phyloP scores from a whole-genome alignment of 176 grass and related monocot species.

The Phragmites australis region DNA sequence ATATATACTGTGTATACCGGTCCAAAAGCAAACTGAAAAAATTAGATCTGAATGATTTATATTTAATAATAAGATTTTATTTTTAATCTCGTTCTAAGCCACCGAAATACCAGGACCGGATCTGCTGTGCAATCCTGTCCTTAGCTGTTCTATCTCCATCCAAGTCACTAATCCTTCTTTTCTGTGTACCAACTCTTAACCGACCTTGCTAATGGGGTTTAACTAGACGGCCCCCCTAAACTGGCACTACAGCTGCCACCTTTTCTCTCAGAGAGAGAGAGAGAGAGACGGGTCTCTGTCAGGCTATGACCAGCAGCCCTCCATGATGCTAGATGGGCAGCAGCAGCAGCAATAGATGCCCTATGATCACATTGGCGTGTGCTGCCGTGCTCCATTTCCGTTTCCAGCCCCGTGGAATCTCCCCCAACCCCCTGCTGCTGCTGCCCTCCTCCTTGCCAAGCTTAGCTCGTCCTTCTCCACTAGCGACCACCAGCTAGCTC shows the following conservation, averaged over 20 bases:
- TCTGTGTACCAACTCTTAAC: not conserved
- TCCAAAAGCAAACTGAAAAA: no score
- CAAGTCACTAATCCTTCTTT: not conserved
- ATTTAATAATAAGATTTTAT: no score
- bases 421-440: not conserved
- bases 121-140: not conserved
- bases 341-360: conserved; percentile 1
- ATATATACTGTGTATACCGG: no score
- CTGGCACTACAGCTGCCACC: not conserved
- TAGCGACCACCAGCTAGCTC: not conserved
- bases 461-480: not conserved
- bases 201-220: conserved; percentile 3
- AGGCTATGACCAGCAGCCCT: not conserved
- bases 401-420: conserved; percentile 31
- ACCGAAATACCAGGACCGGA: no score
- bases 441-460: not conserved
- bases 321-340: conserved; percentile 24
- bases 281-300: not conserved
- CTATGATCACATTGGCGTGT: conserved; percentile 30
- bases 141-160: not conserved
- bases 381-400: conserved; percentile 35
- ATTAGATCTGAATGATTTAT: no score
- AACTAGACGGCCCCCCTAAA: not conserved
- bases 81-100: no score
- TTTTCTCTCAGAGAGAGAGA: conserved; percentile 9